Base-by-base conservation (phyloP, 345 rosid genomes). In the Euphorbia tirucalli region DNA sequence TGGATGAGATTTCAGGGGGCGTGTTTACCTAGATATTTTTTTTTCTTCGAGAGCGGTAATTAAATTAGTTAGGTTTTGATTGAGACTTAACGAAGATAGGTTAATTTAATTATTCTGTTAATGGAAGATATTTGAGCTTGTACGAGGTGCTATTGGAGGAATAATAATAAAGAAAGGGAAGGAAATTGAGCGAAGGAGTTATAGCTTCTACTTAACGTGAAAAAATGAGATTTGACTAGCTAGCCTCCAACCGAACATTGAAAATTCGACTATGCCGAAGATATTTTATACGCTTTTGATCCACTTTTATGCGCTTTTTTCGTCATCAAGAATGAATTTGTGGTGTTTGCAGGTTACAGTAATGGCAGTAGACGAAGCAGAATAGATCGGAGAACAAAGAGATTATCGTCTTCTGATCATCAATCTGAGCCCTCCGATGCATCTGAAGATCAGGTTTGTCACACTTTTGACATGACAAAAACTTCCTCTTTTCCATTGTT, bases 361-460 rank as follows among this genome's bases (percentile, higher is more conserved):
- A 6, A 31, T 1, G 41, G 27, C 66, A 80, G 66, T 39, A 22
- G 61, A 25, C 59, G 62, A 52, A 71, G 71, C 59, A 58, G 68
- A 63, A 58, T 22, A 25, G 76, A 64, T 68, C 67, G 22, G 83
- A 78, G 79, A 73, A 30, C 76, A 14, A 81, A 82, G 60, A 76
- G 79, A 79, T 25, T 25, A 4, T 41, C 80, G 10, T 69, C 43
- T 31, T 28, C 30, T 24, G 32, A 59, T 59, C 10, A 18, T 31
- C 65, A 30, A 15, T 61, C 79, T 35, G 78, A 18, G 11, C 60
- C 73, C 28, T 22, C 49, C 56, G 69, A 74, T 70, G 50, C 78
- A 21, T 74, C 84, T 7, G 71, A 67, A 13, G 88, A 85, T 74
- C 88, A 85, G 86, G 88, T 71, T 49, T 15, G 30, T 24, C 52